Evolutionary conservation across 805 yeast genomes (phyloP).

Genomic region (Saccharomycopsis sp.): DNA sequence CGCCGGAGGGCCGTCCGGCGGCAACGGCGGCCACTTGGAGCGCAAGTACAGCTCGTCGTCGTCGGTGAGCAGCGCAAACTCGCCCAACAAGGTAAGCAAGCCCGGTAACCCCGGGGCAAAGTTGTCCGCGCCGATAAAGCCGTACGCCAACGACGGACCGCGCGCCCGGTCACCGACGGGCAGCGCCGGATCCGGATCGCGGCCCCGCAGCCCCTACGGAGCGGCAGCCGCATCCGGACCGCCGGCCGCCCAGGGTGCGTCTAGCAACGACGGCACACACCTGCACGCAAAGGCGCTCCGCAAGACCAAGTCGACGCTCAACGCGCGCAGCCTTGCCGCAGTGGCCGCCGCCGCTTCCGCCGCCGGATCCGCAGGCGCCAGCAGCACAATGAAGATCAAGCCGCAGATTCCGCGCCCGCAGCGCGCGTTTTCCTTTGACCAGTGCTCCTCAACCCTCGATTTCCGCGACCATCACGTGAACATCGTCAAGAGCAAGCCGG

Average conservation of each 20-base stretch:
- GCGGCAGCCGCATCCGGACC: no score
- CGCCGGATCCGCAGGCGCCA: not conserved
- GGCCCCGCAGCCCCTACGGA: not conserved
- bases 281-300: conserved; percentile 2
- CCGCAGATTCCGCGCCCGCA: conserved; percentile 13
- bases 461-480: conserved; percentile 7
- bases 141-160: not conserved
- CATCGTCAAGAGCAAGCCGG: not conserved
- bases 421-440: conserved; percentile 20
- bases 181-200: not conserved
- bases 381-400: conserved; percentile 6
- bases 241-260: no score
- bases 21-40: not conserved
- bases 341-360: not conserved
- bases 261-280: not conserved
- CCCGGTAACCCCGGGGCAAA: not conserved
- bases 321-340: not conserved
- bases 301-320: conserved; percentile 13
- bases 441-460: conserved; percentile 20
- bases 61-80: not conserved
- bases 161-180: not conserved
- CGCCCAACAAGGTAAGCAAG: not conserved
- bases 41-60: not conserved
- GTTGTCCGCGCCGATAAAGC: not conserved
- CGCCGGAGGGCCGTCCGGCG: not conserved